Conservation (phyloP, 805 yeast species). For the Saturnispora kantuleensis region DNA sequence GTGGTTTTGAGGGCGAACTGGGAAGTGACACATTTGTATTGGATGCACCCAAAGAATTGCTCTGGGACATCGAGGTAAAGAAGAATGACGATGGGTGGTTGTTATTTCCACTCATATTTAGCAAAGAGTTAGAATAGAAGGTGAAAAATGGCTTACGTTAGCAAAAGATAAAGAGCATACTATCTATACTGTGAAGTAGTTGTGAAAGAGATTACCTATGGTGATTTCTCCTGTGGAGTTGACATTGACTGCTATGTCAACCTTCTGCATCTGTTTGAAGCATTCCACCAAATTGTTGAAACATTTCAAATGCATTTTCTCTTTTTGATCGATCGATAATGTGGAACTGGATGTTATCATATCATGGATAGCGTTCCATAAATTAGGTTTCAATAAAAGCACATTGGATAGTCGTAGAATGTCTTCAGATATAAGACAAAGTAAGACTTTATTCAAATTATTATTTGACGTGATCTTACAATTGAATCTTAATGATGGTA, state of each 20-base stretch:
- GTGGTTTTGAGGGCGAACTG: neutral
- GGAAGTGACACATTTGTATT: neutral
- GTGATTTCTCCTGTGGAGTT: neutral
- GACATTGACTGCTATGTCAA: conserved; percentile 9
- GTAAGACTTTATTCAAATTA: neutral
- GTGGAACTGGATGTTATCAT: neutral
- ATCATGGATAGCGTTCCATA: conserved; percentile 7
- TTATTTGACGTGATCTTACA: conserved; percentile 3
- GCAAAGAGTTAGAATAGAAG: neutral
- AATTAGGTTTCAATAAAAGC: conserved; percentile 3
- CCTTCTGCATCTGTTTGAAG: conserved; percentile 4
- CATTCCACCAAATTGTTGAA: conserved; percentile 7
- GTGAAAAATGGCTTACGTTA: neutral
- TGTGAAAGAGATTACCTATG: conserved; percentile 9
- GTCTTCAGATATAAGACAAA: conserved; percentile 1
- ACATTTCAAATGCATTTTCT: neutral
- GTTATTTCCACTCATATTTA: neutral
- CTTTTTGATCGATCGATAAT: neutral
- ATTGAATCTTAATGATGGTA: neutral
- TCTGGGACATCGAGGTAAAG: conserved; percentile 4
- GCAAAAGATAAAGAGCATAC: neutral
- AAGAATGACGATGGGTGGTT: conserved; percentile 4
- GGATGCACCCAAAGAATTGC: neutral
- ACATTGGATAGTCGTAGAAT: conserved; percentile 7
- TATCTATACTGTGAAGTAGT: conserved; percentile 8